These are phyloP conservation scores for Spathaspora gorwiae DNA, from an alignment of 805 yeast species.

Conservation along the genomic window DNA sequence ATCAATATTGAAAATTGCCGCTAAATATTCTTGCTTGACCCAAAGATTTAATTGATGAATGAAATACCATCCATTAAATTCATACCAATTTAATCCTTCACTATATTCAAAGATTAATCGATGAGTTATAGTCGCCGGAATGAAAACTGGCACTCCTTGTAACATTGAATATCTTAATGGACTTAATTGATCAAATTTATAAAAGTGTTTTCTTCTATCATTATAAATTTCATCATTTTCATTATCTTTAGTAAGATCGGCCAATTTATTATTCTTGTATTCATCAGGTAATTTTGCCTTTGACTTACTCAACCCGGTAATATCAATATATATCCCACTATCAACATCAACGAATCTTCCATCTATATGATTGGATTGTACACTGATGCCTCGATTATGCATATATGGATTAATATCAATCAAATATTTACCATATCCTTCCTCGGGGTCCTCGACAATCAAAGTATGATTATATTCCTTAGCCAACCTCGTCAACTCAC, in stretches of 20 bases:
- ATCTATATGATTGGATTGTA: conserved; percentile 18
- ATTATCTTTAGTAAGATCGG: conserved; percentile 10
- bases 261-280: conserved; percentile 7
- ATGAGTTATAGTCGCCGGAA: conserved; percentile 20
- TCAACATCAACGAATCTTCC: conserved; percentile 53
- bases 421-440: conserved; percentile 15
- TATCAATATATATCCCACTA: conserved; percentile 52
- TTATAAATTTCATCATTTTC: conserved; percentile 17
- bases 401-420: conserved; percentile 19
- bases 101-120: conserved; percentile 22
- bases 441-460: conserved; percentile 21
- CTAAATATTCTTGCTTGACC: conserved; percentile 8
- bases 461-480: conserved; percentile 17
- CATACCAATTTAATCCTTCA: conserved; percentile 16
- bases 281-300: conserved; percentile 13
- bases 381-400: conserved; percentile 16
- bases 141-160: conserved; percentile 45
- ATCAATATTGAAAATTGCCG: conserved; percentile 1
- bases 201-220: conserved; percentile 30
- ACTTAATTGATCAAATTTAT: conserved; percentile 31
- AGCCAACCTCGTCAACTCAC: conserved; percentile 14
- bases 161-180: conserved; percentile 50
- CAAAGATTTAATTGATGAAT: conserved; percentile 19
- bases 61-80: conserved; percentile 16
- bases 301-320: conserved; percentile 36